Evolutionary conservation across 2,329 filamentous ascomycete species (phyloP).

Genomic region (Scedosporium apiospermum): DNA sequence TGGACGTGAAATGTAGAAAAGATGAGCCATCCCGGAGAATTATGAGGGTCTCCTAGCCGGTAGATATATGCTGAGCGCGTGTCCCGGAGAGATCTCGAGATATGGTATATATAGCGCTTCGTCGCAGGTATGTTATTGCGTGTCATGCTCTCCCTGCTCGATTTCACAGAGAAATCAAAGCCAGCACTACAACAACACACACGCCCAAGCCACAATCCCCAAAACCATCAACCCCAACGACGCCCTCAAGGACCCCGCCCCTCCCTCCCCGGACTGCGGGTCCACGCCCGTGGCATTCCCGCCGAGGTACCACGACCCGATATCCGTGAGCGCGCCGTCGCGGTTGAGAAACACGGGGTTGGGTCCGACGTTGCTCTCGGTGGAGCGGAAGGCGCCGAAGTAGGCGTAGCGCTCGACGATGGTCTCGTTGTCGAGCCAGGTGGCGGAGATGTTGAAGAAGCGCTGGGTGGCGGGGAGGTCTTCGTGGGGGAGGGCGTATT

Average conservation of each 20-base stretch:
- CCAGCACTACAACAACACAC: not conserved
- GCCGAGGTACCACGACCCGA: constrained; percentile 71
- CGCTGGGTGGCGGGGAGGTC: constrained; percentile 46
- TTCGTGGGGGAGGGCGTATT: constrained; percentile 57
- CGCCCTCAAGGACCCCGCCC: not conserved
- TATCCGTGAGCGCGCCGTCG: constrained; percentile 61
- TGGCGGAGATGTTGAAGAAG: constrained; percentile 58
- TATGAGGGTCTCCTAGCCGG: too few relatives aligned
- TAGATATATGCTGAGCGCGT: too few relatives aligned
- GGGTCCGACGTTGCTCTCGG: constrained; percentile 62
- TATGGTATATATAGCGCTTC: too few relatives aligned
- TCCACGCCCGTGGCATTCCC: constrained; percentile 33
- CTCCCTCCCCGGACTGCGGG: constrained; percentile 16
- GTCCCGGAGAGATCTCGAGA: too few relatives aligned
- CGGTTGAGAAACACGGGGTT: constrained; percentile 63
- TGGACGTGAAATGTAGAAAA: too few relatives aligned
- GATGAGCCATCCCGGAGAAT: too few relatives aligned
- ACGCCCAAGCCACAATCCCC: not conserved
- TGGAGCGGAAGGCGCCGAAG: constrained; percentile 65
- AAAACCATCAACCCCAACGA: not conserved
- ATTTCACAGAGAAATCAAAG: not conserved
- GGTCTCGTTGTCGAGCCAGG: constrained; percentile 50
- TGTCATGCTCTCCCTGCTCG: too few relatives aligned
- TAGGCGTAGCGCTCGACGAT: constrained; percentile 62
- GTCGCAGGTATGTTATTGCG: too few relatives aligned